These are phyloP conservation scores for Lobosporangium transversale DNA, from an alignment of 192 early-diverging fungal genomes.

Conservation along the genomic window DNA sequence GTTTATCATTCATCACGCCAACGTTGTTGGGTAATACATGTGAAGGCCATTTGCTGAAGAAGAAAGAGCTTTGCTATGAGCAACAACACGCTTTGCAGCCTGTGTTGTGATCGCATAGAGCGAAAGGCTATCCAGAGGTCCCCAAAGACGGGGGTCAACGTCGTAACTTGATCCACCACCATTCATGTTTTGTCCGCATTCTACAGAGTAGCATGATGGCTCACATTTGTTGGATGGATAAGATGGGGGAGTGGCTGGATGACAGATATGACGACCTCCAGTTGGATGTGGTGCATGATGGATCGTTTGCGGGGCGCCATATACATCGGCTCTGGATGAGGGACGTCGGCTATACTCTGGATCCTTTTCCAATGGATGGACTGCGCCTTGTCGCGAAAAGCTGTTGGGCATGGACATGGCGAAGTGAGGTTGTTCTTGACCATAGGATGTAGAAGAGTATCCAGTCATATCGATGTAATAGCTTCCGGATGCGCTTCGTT, in stretches of 20 bases:
- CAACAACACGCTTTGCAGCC: slow-evolving; percentile 47
- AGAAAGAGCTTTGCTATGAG: slow-evolving; percentile 41
- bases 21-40: slow-evolving; percentile 40
- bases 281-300: slow-evolving; percentile 6
- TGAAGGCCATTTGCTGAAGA: slow-evolving; percentile 30
- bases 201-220: slow-evolving; percentile 14
- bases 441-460: slow-evolving; percentile 24
- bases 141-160: slow-evolving; percentile 43
- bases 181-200: not conserved
- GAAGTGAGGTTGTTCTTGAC: slow-evolving; percentile 1
- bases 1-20: slow-evolving; percentile 13
- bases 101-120: slow-evolving; percentile 46
- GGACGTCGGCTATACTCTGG: slow-evolving; percentile 9
- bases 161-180: slow-evolving; percentile 3
- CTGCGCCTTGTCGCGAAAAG: slow-evolving; percentile 11
- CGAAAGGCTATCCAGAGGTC: slow-evolving; percentile 32
- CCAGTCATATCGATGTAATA: slow-evolving; percentile 30
- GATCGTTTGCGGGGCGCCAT: not conserved
- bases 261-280: not conserved
- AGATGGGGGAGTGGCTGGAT: slow-evolving; percentile 9
- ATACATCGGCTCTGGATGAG: not conserved
- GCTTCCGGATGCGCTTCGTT: slow-evolving; percentile 39
- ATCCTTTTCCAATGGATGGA: slow-evolving; percentile 33
- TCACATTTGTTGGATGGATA: slow-evolving; percentile 20
- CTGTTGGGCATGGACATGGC: slow-evolving; percentile 7